A percentile compares a stretch with the other conserved stretches of the same genome.
These are phyloP conservation scores for Amanita phalloides DNA, from an alignment of 768 basidiomycete species.

Conservation along the genomic window DNA sequence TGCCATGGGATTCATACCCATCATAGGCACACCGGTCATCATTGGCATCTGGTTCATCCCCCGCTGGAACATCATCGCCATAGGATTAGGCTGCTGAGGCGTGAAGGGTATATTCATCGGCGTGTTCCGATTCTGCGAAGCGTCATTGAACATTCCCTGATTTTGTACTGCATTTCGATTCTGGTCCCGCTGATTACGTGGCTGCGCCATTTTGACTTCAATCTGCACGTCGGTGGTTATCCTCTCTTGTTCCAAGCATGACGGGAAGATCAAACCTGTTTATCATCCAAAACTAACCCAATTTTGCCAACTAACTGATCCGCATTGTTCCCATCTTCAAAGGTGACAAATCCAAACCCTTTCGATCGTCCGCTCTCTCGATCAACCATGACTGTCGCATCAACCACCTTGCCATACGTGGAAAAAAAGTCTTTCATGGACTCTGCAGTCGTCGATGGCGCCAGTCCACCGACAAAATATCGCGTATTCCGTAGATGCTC, in stretches of 20 bases:
- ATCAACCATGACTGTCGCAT: slow-evolving; percentile 82
- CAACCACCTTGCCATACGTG: slow-evolving; percentile 70
- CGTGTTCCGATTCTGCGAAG: neutral
- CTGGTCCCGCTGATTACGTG: slow-evolving; percentile 53
- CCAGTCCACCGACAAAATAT: slow-evolving; percentile 74
- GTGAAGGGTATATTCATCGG: slow-evolving; percentile 17
- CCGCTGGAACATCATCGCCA: slow-evolving; percentile 52
- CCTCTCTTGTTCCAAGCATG: neutral
- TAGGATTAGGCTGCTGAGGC: slow-evolving; percentile 28
- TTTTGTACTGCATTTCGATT: slow-evolving; percentile 20
- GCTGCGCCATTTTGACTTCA: slow-evolving; percentile 76
- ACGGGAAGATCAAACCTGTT: slow-evolving; percentile 39
- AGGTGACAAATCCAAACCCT: slow-evolving; percentile 83
- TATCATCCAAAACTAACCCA: slow-evolving; percentile 66
- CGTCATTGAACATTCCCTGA: slow-evolving; percentile 2
- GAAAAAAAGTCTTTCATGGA: slow-evolving; percentile 61
- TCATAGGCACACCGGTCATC: slow-evolving; percentile 27
- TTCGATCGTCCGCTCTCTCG: slow-evolving; percentile 65
- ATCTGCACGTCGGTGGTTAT: slow-evolving; percentile 33
- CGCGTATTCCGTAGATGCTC: slow-evolving; percentile 70
- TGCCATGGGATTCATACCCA: slow-evolving; percentile 39
- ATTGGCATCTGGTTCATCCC: slow-evolving; percentile 34
- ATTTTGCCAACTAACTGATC: slow-evolving; percentile 58
- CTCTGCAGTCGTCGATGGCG: slow-evolving; percentile 57
- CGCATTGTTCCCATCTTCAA: slow-evolving; percentile 52